Base-by-base conservation (phyloP, 148 eudicot species). In the Camellia sinensis region DNA sequence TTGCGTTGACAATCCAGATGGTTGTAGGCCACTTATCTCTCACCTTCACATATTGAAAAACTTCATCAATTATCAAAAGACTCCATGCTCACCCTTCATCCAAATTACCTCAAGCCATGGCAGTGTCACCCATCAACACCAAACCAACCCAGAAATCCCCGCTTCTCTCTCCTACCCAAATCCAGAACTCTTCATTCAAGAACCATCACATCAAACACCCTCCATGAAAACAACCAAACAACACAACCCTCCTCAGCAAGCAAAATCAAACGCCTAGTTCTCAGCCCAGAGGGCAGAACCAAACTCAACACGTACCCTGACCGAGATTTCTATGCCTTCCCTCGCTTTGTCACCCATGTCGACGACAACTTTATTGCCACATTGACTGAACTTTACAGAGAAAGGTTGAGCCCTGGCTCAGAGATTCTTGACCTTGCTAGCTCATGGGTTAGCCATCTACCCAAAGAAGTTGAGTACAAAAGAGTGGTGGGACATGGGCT, bases 361-460 rank as follows among this genome's bases (percentile, higher is more conserved):
- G 95, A 91, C 29, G 81, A 88, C 52, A 66, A 73, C 14, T 91
- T 91, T 86, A 89, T 91, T 2, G 84, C 90, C 41, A 84, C 86
- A 3, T 41, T 91, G 75, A 91, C 91, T 0, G 29, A 75, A 57
- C 82, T 91, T 4, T 89, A 88, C 74, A 86, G 90, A 54, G 81
- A 88, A 37, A 78, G 79, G 53, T 46, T 91, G 78, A 85, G 80
- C 21, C 87, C 92, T 0, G 91, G 83, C 1, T 80, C 56, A 57
- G 95, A 91, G 70, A 66, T 91, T 62, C 87, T 91, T 29, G 95
- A 91, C 54, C 89, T 91, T 1, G 88, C 87, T 91, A 91, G 95
- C 87, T 91, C 95, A 48, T 91, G 95, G 95, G 87, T 91, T 77
- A 91, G 95, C 79, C 95, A 91, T 78, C 72, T 91, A 60, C 95